These are phyloP conservation scores for Cladosporium sphaerospermum DNA, from an alignment of 2,329 filamentous ascomycete genomes.

Conservation along the genomic window DNA sequence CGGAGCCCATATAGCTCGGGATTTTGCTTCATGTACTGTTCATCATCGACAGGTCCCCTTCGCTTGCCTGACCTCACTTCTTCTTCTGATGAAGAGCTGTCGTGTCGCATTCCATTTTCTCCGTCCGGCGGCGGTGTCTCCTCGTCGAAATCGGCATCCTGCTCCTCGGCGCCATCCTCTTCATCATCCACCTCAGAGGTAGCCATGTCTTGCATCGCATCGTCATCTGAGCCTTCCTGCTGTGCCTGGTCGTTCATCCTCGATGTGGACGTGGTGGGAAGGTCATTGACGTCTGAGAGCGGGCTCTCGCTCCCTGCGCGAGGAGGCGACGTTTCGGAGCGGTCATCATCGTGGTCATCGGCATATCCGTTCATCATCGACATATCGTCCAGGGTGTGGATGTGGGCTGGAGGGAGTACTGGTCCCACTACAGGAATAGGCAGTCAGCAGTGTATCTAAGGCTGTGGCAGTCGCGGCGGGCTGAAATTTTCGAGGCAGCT, in stretches of 20 bases:
- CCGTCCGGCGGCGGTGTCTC: slow-evolving; percentile 45
- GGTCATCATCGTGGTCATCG: slow-evolving; percentile 49
- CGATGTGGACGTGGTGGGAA: slow-evolving; percentile 38
- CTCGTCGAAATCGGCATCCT: slow-evolving; percentile 68
- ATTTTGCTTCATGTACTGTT: slow-evolving; percentile 82
- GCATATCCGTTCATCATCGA: slow-evolving; percentile 62
- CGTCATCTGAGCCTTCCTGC: slow-evolving; percentile 35
- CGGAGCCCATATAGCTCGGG: slow-evolving; percentile 91
- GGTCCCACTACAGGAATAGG: slow-evolving; percentile 49
- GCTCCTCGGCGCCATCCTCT: slow-evolving; percentile 46
- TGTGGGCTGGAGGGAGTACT: slow-evolving; percentile 56
- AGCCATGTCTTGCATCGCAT: slow-evolving; percentile 39
- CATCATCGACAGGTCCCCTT: slow-evolving; percentile 54
- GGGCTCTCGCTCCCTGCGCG: slow-evolving; percentile 65
- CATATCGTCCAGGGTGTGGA: slow-evolving; percentile 42
- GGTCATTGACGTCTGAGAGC: slow-evolving; percentile 63
- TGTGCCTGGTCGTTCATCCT: slow-evolving; percentile 34
- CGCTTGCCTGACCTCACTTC: slow-evolving; percentile 53
- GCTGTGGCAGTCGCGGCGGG: slow-evolving; percentile 23
- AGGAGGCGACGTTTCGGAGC: slow-evolving; percentile 38
- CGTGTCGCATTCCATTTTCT: slow-evolving; percentile 46
- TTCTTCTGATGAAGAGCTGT: slow-evolving; percentile 64
- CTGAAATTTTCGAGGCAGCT: slow-evolving; percentile 26
- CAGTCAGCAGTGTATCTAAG: slow-evolving; percentile 36
- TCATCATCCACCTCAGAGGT: slow-evolving; percentile 44